These are phyloP conservation scores for Ceratocystis diversiconidia DNA, from an alignment of 2,329 filamentous ascomycete species.

Conservation along the genomic window DNA sequence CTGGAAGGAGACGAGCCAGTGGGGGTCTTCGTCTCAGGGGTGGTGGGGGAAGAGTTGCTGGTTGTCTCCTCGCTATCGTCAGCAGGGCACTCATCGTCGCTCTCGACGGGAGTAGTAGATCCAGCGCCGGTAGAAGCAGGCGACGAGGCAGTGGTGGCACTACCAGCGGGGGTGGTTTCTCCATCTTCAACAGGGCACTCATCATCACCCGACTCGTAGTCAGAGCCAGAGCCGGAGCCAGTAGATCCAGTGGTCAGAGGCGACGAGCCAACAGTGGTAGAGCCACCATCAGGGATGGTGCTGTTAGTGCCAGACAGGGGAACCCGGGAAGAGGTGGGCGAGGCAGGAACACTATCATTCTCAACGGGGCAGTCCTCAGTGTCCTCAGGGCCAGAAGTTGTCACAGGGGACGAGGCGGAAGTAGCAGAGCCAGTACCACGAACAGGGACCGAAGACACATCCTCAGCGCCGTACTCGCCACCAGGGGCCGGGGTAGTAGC, in stretches of 20 bases:
- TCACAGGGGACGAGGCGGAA: neutral
- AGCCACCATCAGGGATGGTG: neutral
- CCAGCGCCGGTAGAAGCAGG: neutral
- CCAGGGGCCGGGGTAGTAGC: neutral
- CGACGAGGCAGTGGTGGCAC: slow-evolving; percentile 1
- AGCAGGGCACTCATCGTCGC: slow-evolving; percentile 3
- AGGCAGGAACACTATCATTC: neutral
- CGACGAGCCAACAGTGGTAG: neutral
- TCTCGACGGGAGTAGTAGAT: neutral
- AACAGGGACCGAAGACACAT: neutral
- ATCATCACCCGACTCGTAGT: slow-evolving; percentile 4
- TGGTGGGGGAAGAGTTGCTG: neutral
- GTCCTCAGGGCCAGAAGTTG: neutral
- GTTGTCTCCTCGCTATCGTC: neutral
- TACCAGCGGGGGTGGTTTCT: neutral
- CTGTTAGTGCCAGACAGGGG: neutral
- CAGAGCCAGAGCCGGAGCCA: neutral
- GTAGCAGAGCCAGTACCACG: neutral
- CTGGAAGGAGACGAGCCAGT: neutral
- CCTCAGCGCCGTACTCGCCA: neutral
- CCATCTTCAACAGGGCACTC: slow-evolving; percentile 8
- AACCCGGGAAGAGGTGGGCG: neutral
- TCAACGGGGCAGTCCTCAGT: slow-evolving; percentile 13
- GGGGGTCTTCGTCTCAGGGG: neutral
- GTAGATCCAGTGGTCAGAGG: neutral